Base-by-base conservation (phyloP, 768 basidiomycete genomes). In the Lactifluus pinguis region DNA sequence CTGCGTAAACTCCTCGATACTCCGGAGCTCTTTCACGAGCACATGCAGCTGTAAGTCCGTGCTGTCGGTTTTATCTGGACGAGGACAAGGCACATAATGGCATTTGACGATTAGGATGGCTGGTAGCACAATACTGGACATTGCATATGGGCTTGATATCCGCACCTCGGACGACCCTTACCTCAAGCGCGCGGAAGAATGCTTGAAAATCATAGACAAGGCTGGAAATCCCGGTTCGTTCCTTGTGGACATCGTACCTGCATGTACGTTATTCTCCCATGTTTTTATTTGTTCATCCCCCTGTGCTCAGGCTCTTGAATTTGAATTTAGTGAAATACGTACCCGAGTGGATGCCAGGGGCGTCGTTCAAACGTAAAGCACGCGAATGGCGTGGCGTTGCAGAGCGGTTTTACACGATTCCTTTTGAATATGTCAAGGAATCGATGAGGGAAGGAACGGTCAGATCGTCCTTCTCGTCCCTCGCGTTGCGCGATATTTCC, bases 21-120 rank as follows among this genome's bases (percentile, higher is more conserved):
- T 13, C 74, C 76, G 29, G 69, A 73, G 2, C 67, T 69, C 55
- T 68, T 74, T 21, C 57, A 70, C 9, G 69, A 69, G 11, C 74
- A 75, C 41, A 62, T 77, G 36, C 69, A 70, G 44, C 71, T 74
- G 78, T 75, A 63, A 11, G 71, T 52, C 36, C 30, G 2, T n/a
- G 11, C 38, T 7, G 11, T 19, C 11, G 14, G 3, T 32, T 25
- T 25, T 3, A 8, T 41, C 3, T 14, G 2, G 14, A 19, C 10
- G 14, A 45, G 25, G 25, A 25, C 25, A 25, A 11, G 41, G 38
- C 14, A 14, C 19, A 44, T 48, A 25, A 61, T 32, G 1, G 11
- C 30, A 36, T 8, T 25, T 7, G n/a, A 45, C 10, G 36, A 6
- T 14, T 17, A 65, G 65, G 14, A 55, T 65, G 59, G 63, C 63